phyloP scores from a whole-genome alignment of 306 rosid species.

The Cicer judaicum region DNA sequence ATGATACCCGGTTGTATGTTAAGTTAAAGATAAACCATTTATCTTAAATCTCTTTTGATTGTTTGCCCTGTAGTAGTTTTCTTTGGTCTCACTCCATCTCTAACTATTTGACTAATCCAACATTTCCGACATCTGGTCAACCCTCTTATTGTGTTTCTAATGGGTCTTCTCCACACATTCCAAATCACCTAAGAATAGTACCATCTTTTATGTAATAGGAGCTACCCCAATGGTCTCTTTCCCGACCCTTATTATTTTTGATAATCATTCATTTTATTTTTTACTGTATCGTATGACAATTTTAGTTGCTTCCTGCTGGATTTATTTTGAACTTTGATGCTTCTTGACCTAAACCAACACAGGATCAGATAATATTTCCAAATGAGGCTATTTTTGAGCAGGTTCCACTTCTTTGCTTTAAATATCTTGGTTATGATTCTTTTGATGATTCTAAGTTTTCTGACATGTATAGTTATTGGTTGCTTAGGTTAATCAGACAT shows the following conservation, averaged over 20 bases:
- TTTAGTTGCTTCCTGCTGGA: slow-evolving; percentile 30
- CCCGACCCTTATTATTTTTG: slow-evolving; percentile 1
- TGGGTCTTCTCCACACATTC: slow-evolving; percentile 5
- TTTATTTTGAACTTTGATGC: slow-evolving; percentile 35
- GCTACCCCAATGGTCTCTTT: slow-evolving; percentile 5
- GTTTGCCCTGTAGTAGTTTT: neutral
- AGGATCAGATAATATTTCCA: slow-evolving; percentile 97
- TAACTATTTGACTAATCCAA: neutral
- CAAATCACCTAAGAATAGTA: neutral
- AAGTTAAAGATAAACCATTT: neutral
- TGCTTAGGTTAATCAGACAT: slow-evolving; percentile 79
- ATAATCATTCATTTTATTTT: slow-evolving; percentile 6
- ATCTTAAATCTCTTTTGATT: slow-evolving; percentile 3
- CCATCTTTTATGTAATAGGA: neutral
- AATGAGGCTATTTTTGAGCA: slow-evolving; percentile 92
- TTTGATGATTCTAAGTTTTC: slow-evolving; percentile 32
- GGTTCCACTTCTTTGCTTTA: slow-evolving; percentile 54
- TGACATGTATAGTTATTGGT: slow-evolving; percentile 36
- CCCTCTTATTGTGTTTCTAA: neutral
- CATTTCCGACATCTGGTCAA: neutral
- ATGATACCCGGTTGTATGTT: neutral
- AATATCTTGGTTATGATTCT: slow-evolving; percentile 25
- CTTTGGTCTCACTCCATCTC: neutral
- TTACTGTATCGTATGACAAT: neutral
- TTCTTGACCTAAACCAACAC: slow-evolving; percentile 62